phyloP scores from a whole-genome alignment of 768 basidiomycete species.

The Gloeostereum incarnatum region DNA sequence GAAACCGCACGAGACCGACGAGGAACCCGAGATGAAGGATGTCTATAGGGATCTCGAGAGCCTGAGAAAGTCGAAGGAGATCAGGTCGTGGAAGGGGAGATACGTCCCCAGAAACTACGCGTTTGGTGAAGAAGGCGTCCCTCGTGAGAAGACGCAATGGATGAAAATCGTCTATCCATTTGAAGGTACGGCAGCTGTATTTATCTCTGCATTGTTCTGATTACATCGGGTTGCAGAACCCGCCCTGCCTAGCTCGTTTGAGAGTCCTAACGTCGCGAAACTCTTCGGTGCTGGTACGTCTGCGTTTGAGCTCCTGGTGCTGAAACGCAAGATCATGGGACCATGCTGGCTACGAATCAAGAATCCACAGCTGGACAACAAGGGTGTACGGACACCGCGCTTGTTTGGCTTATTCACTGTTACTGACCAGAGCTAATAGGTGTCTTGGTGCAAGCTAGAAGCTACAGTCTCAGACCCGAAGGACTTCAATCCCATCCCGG shows the following conservation, averaged over 20 bases:
- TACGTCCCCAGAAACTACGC: slow-evolving; percentile 88
- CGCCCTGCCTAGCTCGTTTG: slow-evolving; percentile 59
- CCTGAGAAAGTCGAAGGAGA: slow-evolving; percentile 65
- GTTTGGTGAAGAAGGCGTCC: slow-evolving; percentile 80
- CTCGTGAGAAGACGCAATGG: slow-evolving; percentile 75
- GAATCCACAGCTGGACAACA: slow-evolving; percentile 62
- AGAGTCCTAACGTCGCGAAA: slow-evolving; percentile 75
- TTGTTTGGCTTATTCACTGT: neutral
- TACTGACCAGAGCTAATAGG: slow-evolving; percentile 31
- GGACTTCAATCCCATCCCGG: slow-evolving; percentile 75
- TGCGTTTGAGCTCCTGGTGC: slow-evolving; percentile 86
- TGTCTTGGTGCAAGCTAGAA: slow-evolving; percentile 97
- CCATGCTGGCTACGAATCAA: slow-evolving; percentile 94
- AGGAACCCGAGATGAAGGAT: slow-evolving; percentile 58
- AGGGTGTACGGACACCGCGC: slow-evolving; percentile 49
- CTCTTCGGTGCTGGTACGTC: slow-evolving; percentile 90
- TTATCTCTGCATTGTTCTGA: neutral
- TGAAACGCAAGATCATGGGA: slow-evolving; percentile 98
- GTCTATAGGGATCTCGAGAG: slow-evolving; percentile 80
- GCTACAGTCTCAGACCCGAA: slow-evolving; percentile 78
- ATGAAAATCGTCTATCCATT: slow-evolving; percentile 92
- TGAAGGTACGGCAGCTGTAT: slow-evolving; percentile 42
- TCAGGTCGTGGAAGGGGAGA: slow-evolving; percentile 69
- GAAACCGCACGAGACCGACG: slow-evolving; percentile 62
- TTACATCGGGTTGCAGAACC: slow-evolving; percentile 38